Base-by-base conservation (phyloP, 2,329 filamentous ascomycete genomes). In the Chrysosporium queenslandicum region DNA sequence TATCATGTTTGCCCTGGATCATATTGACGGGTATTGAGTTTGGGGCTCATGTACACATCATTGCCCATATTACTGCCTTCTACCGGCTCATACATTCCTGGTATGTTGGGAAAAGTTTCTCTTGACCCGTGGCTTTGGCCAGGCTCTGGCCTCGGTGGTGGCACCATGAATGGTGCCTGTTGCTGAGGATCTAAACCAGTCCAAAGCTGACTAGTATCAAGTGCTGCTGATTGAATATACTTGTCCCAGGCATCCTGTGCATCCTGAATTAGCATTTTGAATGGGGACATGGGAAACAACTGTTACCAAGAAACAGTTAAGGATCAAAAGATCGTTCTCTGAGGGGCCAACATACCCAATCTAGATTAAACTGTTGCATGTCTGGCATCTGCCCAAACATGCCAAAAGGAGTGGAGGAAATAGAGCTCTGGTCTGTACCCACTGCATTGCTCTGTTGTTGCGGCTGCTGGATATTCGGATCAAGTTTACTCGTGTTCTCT, bases 191-290 rank as follows among this genome's bases (percentile, higher is more conserved):
- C 67, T 52, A 61, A 60, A 43, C 64, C 64, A 14, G 63, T 61
- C 70, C 69, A 73, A 52, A 67, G 64, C 45, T 66, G 66, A 39
- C 63, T 70, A 12, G 66, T 61, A 45, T 75, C 73, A 30, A 74
- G 57, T 5, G 64, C 73, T 4, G 78, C 73, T 49, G 78, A 80
- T 63, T 85, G 81, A 45, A 85, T 79, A 59, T 84, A 85, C 5
- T 75, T 79, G 62, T 86, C 82, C 81, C 81, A 85, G 25, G 81
- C 80, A 56, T 83, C 78, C 80, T 83, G 58, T 58, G 49, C 30
- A 27, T 45, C n/a, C 20, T 18, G 20, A 2, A 42, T 50, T 21
- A 50, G 47, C 14, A 23, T 18, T 4, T 18, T 23, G 36, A 16
- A 18, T 18, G 36, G 18, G 46, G n/a, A n/a, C n/a, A n/a, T n/a